Conservation (phyloP, 768 basidiomycete genomes). For the Collybia sp. region DNA sequence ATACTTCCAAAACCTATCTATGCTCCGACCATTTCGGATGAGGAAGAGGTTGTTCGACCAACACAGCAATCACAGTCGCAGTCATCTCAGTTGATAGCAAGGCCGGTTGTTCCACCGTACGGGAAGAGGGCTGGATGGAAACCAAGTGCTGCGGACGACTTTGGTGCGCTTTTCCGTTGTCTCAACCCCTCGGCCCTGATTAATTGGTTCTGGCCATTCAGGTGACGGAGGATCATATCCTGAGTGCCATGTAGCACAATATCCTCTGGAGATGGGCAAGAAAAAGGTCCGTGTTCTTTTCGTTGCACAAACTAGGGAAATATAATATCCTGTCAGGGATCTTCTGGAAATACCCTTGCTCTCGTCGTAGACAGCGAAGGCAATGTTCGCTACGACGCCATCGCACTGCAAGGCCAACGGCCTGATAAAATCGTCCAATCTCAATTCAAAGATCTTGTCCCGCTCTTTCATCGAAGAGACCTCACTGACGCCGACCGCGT, state of each 20-base stretch:
- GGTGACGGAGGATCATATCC: constrained; percentile 87
- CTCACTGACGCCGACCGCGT: constrained; percentile 63
- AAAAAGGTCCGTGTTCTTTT: constrained; percentile 67
- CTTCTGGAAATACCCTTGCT: constrained; percentile 91
- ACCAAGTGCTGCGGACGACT: constrained; percentile 79
- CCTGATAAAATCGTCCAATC: constrained; percentile 85
- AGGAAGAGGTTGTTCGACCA: constrained; percentile 51
- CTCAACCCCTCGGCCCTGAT: constrained; percentile 1
- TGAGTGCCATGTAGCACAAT: constrained; percentile 96
- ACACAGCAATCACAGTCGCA: constrained; percentile 25
- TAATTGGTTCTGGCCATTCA: constrained; percentile 18
- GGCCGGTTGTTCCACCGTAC: constrained; percentile 70
- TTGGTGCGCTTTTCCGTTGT: constrained; percentile 44
- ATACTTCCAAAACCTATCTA: constrained; percentile 65
- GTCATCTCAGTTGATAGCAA: constrained; percentile 34
- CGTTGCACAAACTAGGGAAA: constrained; percentile 1
- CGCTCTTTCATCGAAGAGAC: constrained; percentile 85
- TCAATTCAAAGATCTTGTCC: constrained; percentile 97
- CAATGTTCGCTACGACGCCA: constrained; percentile 95
- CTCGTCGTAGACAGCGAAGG: constrained; percentile 96
- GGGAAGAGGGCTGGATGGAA: constrained; percentile 85
- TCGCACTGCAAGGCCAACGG: constrained; percentile 92
- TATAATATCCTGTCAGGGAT: constrained; percentile 47
- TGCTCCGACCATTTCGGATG: constrained; percentile 47
- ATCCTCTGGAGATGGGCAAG: constrained; percentile 90